Conservation (phyloP, 1,284 basidiomycete species). For the Naganishia albida region DNA sequence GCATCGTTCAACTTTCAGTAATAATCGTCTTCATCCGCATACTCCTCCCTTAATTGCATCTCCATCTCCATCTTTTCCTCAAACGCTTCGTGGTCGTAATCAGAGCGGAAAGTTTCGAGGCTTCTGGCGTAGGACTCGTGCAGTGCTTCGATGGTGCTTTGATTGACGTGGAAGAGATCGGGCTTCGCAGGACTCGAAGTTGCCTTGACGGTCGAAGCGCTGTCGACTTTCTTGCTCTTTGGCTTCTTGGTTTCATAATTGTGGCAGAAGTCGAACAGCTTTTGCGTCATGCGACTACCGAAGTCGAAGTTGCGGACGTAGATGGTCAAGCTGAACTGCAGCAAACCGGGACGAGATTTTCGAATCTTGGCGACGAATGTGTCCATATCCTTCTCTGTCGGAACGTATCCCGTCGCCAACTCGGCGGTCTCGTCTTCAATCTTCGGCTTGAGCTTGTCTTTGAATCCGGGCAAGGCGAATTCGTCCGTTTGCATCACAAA, state of each 20-base stretch:
- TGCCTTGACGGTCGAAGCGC: background rate
- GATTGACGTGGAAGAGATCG: background rate
- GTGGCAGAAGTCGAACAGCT: background rate
- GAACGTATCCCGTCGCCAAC: background rate
- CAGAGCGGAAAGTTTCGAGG: background rate
- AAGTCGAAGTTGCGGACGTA: conserved; percentile 1
- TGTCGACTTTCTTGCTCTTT: background rate
- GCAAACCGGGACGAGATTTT: background rate
- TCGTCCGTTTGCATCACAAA: background rate
- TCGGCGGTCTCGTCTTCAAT: background rate
- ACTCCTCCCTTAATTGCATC: background rate
- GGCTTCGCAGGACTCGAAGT: background rate
- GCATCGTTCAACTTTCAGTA: background rate
- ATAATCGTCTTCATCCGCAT: background rate
- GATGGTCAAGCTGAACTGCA: conserved; percentile 3
- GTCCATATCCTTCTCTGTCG: conserved; percentile 7
- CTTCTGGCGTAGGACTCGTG: background rate
- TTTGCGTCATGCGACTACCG: background rate
- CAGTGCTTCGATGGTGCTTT: background rate
- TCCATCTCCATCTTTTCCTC: conserved; percentile 1
- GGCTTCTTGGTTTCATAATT: no score
- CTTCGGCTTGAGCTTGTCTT: background rate
- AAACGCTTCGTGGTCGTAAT: background rate
- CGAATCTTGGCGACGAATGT: background rate
- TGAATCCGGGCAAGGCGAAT: background rate